Evolutionary conservation across 2,329 filamentous ascomycete genomes (phyloP).

Genomic region (Microdochium trichocladiopsis): DNA sequence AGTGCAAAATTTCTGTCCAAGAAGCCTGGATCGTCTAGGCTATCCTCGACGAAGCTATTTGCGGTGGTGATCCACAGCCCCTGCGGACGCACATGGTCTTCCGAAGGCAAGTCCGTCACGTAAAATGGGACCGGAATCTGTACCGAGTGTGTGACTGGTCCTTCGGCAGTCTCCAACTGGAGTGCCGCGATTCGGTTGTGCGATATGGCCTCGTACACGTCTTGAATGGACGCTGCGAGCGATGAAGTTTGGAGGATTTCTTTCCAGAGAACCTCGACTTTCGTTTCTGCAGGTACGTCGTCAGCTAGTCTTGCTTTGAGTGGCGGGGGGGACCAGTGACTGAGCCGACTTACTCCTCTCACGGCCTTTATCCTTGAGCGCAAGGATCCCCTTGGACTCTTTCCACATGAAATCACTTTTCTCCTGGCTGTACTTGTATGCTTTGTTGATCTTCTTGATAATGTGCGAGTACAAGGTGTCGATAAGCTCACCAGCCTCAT

Average conservation of each 20-base stretch:
- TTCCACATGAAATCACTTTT: constrained; percentile 86
- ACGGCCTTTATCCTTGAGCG: constrained; percentile 73
- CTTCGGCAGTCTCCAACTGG: constrained; percentile 59
- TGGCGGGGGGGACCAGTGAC: background rate
- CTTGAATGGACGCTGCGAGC: constrained; percentile 74
- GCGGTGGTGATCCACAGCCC: constrained; percentile 85
- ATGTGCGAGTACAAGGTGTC: constrained; percentile 81
- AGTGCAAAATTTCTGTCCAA: constrained; percentile 84
- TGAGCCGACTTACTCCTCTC: constrained; percentile 44
- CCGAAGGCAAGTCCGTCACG: constrained; percentile 63
- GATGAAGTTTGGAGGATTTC: constrained; percentile 67
- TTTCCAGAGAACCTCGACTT: constrained; percentile 61
- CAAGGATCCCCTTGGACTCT: constrained; percentile 76
- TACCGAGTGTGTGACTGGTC: constrained; percentile 52
- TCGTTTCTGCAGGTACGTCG: constrained; percentile 31
- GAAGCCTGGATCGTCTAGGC: constrained; percentile 56
- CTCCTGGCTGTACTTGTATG: constrained; percentile 87
- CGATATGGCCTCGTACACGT: constrained; percentile 75
- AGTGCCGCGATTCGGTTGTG: constrained; percentile 81
- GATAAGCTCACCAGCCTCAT: constrained; percentile 68
- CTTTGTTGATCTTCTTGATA: constrained; percentile 86
- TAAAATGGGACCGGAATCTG: constrained; percentile 62
- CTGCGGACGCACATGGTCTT: constrained; percentile 61
- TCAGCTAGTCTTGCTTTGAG: constrained; percentile 8
- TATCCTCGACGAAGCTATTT: constrained; percentile 67